Conservation (phyloP, 495 filamentous ascomycete genomes). For the Podospora anserina region DNA sequence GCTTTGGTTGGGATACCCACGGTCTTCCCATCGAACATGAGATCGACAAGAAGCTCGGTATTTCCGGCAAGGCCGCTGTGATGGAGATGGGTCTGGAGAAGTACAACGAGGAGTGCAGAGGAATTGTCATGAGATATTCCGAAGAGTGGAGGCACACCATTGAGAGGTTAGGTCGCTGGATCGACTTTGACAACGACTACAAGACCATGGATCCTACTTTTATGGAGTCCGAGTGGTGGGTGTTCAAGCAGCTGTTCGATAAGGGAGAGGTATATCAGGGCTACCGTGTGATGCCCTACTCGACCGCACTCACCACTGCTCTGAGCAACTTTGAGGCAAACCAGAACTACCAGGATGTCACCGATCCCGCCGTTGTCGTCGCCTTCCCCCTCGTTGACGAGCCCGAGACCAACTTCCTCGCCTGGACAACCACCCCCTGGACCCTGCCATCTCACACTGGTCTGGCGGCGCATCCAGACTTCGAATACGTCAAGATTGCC, state of each 20-base stretch:
- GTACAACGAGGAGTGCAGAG: constrained; percentile 90
- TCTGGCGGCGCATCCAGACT: constrained; percentile 80
- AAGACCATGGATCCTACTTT: constrained; percentile 95
- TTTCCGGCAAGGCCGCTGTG: constrained; percentile 85
- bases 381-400: constrained; percentile 80
- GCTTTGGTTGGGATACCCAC: constrained; percentile 84
- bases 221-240: constrained; percentile 98
- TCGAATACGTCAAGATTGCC: constrained; percentile 89
- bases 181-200: constrained; percentile 98
- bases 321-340: constrained; percentile 92
- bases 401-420: constrained; percentile 70
- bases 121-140: constrained; percentile 92
- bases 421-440: constrained; percentile 98
- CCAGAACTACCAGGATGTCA: constrained; percentile 91
- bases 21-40: constrained; percentile 95
- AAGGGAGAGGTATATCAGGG: constrained; percentile 87
- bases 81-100: constrained; percentile 80
- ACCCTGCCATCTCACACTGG: constrained; percentile 82
- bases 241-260: constrained; percentile 87
- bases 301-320: constrained; percentile 83
- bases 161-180: constrained; percentile 89
- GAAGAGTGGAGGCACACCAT: constrained; percentile 88
- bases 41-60: constrained; percentile 95
- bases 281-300: constrained; percentile 91
- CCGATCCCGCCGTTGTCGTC: constrained; percentile 89